These are phyloP conservation scores for Alternaria tenuissima DNA, from an alignment of 2,329 filamentous ascomycete genomes.

Conservation along the genomic window DNA sequence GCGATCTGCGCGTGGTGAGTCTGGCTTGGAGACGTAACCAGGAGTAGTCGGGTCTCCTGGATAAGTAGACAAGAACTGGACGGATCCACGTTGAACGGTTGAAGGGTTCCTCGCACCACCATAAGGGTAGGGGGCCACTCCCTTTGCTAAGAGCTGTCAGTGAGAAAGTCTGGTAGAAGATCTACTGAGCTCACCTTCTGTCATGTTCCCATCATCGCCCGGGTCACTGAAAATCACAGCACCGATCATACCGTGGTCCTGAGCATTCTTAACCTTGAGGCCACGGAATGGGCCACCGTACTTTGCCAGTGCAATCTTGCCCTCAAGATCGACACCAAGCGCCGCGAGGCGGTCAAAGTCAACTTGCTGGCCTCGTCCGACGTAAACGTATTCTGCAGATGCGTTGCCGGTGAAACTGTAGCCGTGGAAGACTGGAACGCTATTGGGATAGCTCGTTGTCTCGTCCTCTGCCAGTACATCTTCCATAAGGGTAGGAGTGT, in stretches of 20 bases:
- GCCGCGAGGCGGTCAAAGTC: conserved; percentile 56
- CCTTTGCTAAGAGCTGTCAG: conserved; percentile 45
- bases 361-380: conserved; percentile 53
- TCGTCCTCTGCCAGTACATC: conserved; percentile 46
- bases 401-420: conserved; percentile 58
- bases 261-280: conserved; percentile 59
- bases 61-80: conserved; percentile 69
- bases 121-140: conserved; percentile 53
- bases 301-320: conserved; percentile 59
- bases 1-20: conserved; percentile 73
- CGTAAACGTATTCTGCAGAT: conserved; percentile 58
- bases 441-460: conserved; percentile 49
- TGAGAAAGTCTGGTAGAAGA: neutral
- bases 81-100: conserved; percentile 57
- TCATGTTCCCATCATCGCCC: conserved; percentile 58
- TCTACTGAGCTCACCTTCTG: conserved; percentile 33
- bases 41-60: conserved; percentile 52
- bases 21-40: conserved; percentile 84
- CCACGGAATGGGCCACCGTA: conserved; percentile 58
- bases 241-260: conserved; percentile 56
- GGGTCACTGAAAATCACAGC: conserved; percentile 58
- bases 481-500: conserved; percentile 42
- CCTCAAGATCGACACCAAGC: conserved; percentile 55
- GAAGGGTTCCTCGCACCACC: conserved; percentile 57
- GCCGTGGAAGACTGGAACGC: conserved; percentile 58